phyloP scores from a whole-genome alignment of 2,329 filamentous ascomycete species.

The Penicillium fuscoglaucum region DNA sequence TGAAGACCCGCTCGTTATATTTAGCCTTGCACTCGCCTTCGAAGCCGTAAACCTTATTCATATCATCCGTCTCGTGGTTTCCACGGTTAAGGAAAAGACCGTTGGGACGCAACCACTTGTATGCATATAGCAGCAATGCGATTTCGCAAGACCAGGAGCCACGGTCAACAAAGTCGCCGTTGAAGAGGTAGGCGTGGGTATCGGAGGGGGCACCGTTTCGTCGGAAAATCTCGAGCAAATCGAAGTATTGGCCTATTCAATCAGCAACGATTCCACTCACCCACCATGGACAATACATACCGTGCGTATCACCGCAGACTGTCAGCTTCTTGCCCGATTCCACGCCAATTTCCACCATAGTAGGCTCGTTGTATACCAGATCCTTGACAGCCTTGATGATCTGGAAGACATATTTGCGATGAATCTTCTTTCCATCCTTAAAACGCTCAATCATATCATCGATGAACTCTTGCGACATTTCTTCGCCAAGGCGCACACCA shows the following conservation, averaged over 20 bases:
- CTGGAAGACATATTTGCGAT: slow-evolving; percentile 96
- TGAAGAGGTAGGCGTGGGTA: slow-evolving; percentile 93
- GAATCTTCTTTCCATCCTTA: slow-evolving; percentile 92
- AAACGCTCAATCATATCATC: slow-evolving; percentile 96
- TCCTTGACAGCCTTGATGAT: slow-evolving; percentile 89
- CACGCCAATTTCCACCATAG: slow-evolving; percentile 92
- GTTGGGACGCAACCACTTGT: slow-evolving; percentile 90
- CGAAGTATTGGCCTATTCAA: slow-evolving; percentile 85
- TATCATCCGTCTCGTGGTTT: slow-evolving; percentile 98
- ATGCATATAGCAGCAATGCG: slow-evolving; percentile 86
- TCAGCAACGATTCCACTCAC: slow-evolving; percentile 1
- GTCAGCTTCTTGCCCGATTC: slow-evolving; percentile 77
- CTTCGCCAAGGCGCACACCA: slow-evolving; percentile 69
- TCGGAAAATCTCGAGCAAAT: slow-evolving; percentile 93
- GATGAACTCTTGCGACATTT: slow-evolving; percentile 96
- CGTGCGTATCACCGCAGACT: slow-evolving; percentile 96
- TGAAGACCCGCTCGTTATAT: slow-evolving; percentile 95
- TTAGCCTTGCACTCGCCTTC: slow-evolving; percentile 98
- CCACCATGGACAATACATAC: slow-evolving; percentile 46
- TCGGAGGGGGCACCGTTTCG: slow-evolving; percentile 82
- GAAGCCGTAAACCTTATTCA: slow-evolving; percentile 98
- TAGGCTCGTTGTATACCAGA: slow-evolving; percentile 86
- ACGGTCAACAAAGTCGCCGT: slow-evolving; percentile 96
- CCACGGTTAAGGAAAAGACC: slow-evolving; percentile 94
- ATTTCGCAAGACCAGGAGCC: slow-evolving; percentile 99